These are phyloP conservation scores for Pseudogymnoascus sp. DNA, from an alignment of 2,329 filamentous ascomycete species.

Conservation along the genomic window DNA sequence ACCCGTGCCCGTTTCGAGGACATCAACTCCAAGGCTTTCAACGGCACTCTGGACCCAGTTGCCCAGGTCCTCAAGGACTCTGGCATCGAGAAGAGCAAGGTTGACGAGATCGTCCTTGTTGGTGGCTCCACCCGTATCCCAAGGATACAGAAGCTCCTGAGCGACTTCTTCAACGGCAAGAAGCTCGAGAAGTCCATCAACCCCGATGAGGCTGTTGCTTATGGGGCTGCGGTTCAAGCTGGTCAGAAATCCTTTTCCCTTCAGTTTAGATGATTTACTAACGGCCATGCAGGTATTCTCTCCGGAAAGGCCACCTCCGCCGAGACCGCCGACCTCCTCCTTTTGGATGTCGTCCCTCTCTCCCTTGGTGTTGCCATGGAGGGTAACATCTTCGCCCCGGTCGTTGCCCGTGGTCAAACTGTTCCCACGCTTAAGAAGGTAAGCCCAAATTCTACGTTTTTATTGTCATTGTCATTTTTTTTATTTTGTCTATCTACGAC, in stretches of 20 bases:
- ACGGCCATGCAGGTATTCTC: constrained; percentile 50
- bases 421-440: constrained; percentile 76
- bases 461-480: too few species aligned
- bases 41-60: constrained; percentile 88
- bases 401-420: constrained; percentile 72
- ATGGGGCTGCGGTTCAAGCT: constrained; percentile 96
- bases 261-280: too few species aligned
- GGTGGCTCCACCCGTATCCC: constrained; percentile 99
- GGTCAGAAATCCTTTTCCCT: too few species aligned
- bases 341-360: constrained; percentile 92
- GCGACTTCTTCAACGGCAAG: constrained; percentile 99
- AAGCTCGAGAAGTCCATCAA: constrained; percentile 99
- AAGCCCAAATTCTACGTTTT: background rate
- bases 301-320: constrained; percentile 95
- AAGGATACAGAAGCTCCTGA: constrained; percentile 96
- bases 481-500: too few species aligned
- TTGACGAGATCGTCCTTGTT: constrained; percentile 98
- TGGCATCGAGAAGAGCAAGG: constrained; percentile 74
- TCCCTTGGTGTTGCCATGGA: constrained; percentile 99
- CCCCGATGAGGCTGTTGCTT: constrained; percentile 97
- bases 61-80: constrained; percentile 96
- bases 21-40: constrained; percentile 91
- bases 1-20: constrained; percentile 99
- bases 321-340: constrained; percentile 87
- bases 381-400: constrained; percentile 95